phyloP scores from a whole-genome alignment of 208 protist species.

The Leishmania gerbilli region DNA sequence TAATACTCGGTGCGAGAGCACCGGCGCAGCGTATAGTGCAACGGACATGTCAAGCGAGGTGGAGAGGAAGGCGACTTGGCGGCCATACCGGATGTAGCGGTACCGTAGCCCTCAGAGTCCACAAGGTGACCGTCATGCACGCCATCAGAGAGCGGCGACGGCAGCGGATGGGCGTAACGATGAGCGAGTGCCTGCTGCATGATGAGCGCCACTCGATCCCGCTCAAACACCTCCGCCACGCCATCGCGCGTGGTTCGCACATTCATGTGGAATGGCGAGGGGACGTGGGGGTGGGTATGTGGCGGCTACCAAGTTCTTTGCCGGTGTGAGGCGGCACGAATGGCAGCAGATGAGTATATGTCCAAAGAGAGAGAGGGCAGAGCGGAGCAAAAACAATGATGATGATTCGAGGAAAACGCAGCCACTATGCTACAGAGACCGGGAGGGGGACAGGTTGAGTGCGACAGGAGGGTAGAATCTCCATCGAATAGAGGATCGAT shows the following conservation, averaged over 20 bases:
- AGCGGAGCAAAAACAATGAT: not conserved
- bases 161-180: not conserved
- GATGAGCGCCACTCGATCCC: not conserved
- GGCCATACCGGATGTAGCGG: not conserved
- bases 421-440: not conserved
- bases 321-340: not conserved
- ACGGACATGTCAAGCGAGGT: conserved; percentile 15
- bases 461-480: not conserved
- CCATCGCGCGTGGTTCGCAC: conserved; percentile 43
- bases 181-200: conserved; percentile 16
- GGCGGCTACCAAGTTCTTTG: not conserved
- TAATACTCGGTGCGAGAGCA: conserved; percentile 26
- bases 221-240: conserved; percentile 33
- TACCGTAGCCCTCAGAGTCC: not conserved
- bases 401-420: not conserved
- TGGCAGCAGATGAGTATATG: not conserved
- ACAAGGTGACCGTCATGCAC: not conserved
- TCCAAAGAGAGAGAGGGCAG: not conserved
- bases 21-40: conserved; percentile 27
- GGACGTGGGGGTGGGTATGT: not conserved
- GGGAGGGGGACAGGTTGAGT: not conserved
- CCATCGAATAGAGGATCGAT: not conserved
- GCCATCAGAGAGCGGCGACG: not conserved
- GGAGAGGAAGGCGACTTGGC: not conserved
- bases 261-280: conserved; percentile 13